Conservation (phyloP, 305 asterid species). For the Caryopteris hybrid region DNA sequence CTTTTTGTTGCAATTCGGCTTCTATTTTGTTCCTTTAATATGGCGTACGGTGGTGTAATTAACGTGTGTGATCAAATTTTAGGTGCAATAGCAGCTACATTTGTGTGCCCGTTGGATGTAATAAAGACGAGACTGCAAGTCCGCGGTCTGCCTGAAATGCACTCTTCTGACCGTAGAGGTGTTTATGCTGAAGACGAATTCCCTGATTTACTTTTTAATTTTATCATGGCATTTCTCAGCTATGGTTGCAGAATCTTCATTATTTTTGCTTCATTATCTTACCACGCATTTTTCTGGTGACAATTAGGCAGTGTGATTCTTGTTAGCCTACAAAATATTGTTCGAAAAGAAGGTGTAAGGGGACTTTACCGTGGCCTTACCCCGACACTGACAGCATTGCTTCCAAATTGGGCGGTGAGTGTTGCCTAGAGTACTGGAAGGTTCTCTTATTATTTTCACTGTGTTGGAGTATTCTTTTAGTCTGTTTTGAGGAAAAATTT, state of each 20-base stretch:
- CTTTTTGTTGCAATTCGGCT: neutral
- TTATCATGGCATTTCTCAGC: neutral
- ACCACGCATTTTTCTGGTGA: slow-evolving; percentile 20
- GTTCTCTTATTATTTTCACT: neutral
- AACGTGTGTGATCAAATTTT: slow-evolving; percentile 7
- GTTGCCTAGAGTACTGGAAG: slow-evolving; percentile 10
- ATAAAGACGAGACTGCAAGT: slow-evolving; percentile 93
- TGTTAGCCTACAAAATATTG: slow-evolving; percentile 63
- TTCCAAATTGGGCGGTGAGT: slow-evolving; percentile 99
- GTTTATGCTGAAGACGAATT: neutral
- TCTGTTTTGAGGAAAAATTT: neutral
- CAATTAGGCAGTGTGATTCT: slow-evolving; percentile 79
- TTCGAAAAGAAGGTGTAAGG: slow-evolving; percentile 70
- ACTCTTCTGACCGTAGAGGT: slow-evolving; percentile 65
- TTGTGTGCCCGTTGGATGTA: slow-evolving; percentile 92
- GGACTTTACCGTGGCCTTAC: slow-evolving; percentile 99
- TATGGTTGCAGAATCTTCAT: neutral
- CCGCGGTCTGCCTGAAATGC: slow-evolving; percentile 62
- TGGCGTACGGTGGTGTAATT: neutral
- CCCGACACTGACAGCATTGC: slow-evolving; percentile 87
- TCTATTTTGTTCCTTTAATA: neutral
- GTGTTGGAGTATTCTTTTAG: neutral
- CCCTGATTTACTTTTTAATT: neutral
- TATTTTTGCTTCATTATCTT: slow-evolving; percentile 12
- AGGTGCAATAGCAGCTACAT: slow-evolving; percentile 98